phyloP scores from a whole-genome alignment of 441 rosid species.

The Brassica balearica region DNA sequence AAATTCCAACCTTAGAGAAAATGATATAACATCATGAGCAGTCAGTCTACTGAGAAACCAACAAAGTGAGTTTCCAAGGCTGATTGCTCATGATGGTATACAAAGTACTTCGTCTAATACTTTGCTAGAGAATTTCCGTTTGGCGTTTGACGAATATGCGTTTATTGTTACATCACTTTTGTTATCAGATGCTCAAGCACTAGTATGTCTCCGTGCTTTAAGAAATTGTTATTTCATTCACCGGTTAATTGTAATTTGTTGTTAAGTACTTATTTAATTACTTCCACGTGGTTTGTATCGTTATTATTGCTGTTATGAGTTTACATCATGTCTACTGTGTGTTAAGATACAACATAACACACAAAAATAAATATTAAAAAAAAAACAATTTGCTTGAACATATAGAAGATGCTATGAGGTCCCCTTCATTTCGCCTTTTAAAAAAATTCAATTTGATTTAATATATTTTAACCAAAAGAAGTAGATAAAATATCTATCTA shows the following conservation, averaged over 20 bases:
- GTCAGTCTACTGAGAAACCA: slow-evolving; percentile 74
- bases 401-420: background rate
- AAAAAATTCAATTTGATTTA: too few relatives aligned
- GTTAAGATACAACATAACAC: background rate
- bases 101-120: slow-evolving; percentile 33
- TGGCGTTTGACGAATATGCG: slow-evolving; percentile 29
- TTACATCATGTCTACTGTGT: background rate
- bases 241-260: slow-evolving; percentile 39
- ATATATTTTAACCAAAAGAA: too few relatives aligned
- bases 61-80: slow-evolving; percentile 61
- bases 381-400: background rate
- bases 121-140: slow-evolving; percentile 29
- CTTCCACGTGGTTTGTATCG: slow-evolving; percentile 33
- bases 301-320: slow-evolving; percentile 5
- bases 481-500: too few relatives aligned
- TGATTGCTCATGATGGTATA: slow-evolving; percentile 99
- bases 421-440: background rate
- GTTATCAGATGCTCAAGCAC: slow-evolving; percentile 27
- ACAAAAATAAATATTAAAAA: background rate
- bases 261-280: slow-evolving; percentile 33
- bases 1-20: slow-evolving; percentile 30
- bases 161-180: slow-evolving; percentile 27
- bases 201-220: slow-evolving; percentile 31
- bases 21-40: slow-evolving; percentile 97
- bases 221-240: slow-evolving; percentile 28